Evolutionary conservation across 2,329 filamentous ascomycete genomes (phyloP).

Genomic region (Torrubiella hemipterigena): DNA sequence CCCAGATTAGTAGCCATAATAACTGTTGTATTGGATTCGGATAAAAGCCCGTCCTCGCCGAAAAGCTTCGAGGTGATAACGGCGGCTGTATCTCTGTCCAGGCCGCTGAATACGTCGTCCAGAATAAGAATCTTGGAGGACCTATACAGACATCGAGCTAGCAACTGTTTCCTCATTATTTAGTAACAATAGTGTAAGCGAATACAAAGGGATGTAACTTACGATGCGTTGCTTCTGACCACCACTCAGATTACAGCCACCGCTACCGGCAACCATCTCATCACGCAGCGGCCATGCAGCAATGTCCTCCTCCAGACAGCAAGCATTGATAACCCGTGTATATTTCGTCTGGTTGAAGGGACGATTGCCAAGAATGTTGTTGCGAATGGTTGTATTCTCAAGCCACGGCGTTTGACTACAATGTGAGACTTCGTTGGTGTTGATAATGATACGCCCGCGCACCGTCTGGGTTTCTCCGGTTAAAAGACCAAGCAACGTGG

Average conservation of each 20-base stretch:
- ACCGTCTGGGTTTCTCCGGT: neutral
- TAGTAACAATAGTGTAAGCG: too few species aligned
- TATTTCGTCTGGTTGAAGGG: constrained; percentile 15
- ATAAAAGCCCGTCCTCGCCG: too few species aligned
- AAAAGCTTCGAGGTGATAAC: too few species aligned
- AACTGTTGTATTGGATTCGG: too few species aligned
- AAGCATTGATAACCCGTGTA: constrained; percentile 12
- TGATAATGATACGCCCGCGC: neutral
- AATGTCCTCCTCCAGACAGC: constrained; percentile 21
- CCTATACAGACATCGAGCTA: too few species aligned
- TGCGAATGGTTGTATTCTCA: constrained; percentile 19
- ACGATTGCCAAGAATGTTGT: constrained; percentile 21
- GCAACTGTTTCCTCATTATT: too few species aligned
- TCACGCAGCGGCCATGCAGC: constrained; percentile 21
- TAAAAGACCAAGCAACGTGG: neutral
- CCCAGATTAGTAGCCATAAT: too few species aligned
- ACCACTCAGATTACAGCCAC: constrained; percentile 31
- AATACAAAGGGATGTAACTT: constrained; percentile 7
- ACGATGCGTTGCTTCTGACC: too few species aligned
- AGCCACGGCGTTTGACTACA: neutral
- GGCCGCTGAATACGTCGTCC: too few species aligned
- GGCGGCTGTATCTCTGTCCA: too few species aligned
- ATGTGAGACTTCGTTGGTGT: neutral
- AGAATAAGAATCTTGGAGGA: too few species aligned
- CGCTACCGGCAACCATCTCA: constrained; percentile 28